These are phyloP conservation scores for Ustilago esculenta DNA, from an alignment of 1,284 basidiomycete genomes.

Conservation along the genomic window DNA sequence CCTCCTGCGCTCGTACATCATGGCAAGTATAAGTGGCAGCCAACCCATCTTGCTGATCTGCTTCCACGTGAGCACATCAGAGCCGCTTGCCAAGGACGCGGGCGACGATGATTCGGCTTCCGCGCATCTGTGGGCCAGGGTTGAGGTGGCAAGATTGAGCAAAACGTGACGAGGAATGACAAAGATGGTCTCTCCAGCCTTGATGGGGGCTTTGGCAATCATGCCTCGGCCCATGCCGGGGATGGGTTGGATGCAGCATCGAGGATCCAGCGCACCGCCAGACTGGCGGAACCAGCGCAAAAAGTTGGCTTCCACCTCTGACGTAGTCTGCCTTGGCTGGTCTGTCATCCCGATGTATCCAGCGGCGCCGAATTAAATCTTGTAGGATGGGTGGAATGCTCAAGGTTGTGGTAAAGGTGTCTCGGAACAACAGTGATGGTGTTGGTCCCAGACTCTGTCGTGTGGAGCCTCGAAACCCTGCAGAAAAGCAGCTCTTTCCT, in stretches of 20 bases:
- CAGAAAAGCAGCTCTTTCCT: slow-evolving; percentile 9
- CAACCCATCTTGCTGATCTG: slow-evolving; percentile 73
- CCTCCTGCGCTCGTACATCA: slow-evolving; percentile 86
- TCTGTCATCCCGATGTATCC: slow-evolving; percentile 5
- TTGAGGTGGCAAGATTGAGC: slow-evolving; percentile 81
- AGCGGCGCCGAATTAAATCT: too few species aligned
- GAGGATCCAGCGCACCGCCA: slow-evolving; percentile 65
- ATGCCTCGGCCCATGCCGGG: slow-evolving; percentile 76
- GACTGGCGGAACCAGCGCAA: slow-evolving; percentile 67
- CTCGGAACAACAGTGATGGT: too few species aligned
- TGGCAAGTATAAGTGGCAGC: slow-evolving; percentile 85
- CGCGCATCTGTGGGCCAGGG: slow-evolving; percentile 68
- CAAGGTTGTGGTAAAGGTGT: too few species aligned
- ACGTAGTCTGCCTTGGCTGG: slow-evolving; percentile 29
- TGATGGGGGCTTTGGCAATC: slow-evolving; percentile 77
- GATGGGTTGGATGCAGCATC: slow-evolving; percentile 72
- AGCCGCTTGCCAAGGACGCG: not conserved
- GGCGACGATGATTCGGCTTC: slow-evolving; percentile 21
- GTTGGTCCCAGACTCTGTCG: too few species aligned
- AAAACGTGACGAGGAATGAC: slow-evolving; percentile 81
- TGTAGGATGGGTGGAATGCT: too few species aligned
- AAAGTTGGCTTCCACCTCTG: slow-evolving; percentile 55
- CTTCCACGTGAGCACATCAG: slow-evolving; percentile 21
- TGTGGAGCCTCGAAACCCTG: slow-evolving; percentile 11
- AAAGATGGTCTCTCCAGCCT: slow-evolving; percentile 81